Evolutionary conservation across 768 basidiomycete genomes (phyloP).

Genomic region (Mrakia frigida): DNA sequence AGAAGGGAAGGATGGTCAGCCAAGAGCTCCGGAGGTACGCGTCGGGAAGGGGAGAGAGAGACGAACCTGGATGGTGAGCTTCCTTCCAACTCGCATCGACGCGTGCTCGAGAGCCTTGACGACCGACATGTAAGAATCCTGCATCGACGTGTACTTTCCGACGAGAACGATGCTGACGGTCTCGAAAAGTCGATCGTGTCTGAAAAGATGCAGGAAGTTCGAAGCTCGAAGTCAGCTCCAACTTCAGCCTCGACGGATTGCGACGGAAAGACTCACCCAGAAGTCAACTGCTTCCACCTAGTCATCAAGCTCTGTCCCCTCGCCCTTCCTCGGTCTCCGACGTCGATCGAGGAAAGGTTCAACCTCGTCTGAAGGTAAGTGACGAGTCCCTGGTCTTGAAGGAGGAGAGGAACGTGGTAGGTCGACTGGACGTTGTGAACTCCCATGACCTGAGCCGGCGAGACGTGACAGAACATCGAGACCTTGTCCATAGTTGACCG

Average conservation of each 20-base stretch:
- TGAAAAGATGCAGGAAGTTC: conserved; percentile 41
- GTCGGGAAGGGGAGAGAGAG: background rate
- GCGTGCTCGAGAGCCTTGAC: conserved; percentile 95
- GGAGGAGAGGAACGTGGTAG: conserved; percentile 90
- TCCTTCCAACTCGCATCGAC: conserved; percentile 82
- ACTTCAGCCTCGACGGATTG: background rate
- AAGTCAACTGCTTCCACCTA: conserved; percentile 78
- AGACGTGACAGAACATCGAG: conserved; percentile 98
- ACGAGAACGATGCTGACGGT: conserved; percentile 83
- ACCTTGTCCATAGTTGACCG: conserved; percentile 88
- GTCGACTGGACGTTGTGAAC: conserved; percentile 95
- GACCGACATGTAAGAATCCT: conserved; percentile 98
- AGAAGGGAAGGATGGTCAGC: conserved; percentile 2
- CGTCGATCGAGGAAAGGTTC: conserved; percentile 57
- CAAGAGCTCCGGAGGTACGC: background rate
- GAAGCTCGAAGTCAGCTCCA: conserved; percentile 4
- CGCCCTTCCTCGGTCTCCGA: conserved; percentile 56
- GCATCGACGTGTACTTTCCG: conserved; percentile 93
- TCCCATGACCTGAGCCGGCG: conserved; percentile 75
- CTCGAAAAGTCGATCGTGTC: conserved; percentile 91
- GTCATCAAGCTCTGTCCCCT: conserved; percentile 62
- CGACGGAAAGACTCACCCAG: conserved; percentile 54
- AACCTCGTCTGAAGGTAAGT: conserved; percentile 75
- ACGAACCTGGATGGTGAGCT: conserved; percentile 69
- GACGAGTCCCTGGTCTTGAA: conserved; percentile 88